Evolutionary conservation across 2,329 filamentous ascomycete species (phyloP).

Genomic region (Tricladium varicosporioides): DNA sequence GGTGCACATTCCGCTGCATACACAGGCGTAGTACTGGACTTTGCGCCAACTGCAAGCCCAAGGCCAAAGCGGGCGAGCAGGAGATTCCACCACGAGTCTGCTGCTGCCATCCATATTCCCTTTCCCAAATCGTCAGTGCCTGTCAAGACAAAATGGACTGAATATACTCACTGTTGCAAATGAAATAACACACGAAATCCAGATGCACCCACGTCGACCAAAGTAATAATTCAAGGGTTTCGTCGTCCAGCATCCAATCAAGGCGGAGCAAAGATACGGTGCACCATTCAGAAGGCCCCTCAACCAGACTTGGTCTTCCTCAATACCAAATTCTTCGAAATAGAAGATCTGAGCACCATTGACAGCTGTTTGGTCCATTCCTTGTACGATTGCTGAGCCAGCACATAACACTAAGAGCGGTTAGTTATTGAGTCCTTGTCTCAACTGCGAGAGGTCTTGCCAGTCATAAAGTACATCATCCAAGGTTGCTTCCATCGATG

Average conservation of each 20-base stretch:
- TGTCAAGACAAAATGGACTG: background rate
- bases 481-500: constrained; percentile 1
- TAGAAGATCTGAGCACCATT: constrained; percentile 68
- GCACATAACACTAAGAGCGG: constrained; percentile 10
- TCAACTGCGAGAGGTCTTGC: background rate
- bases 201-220: constrained; percentile 69
- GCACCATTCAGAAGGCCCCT: constrained; percentile 66
- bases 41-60: constrained; percentile 48
- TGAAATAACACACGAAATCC: constrained; percentile 70
- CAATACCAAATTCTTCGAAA: constrained; percentile 34
- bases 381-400: constrained; percentile 21
- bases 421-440: background rate
- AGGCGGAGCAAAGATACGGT: constrained; percentile 50
- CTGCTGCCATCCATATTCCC: constrained; percentile 45
- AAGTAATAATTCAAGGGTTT: constrained; percentile 67
- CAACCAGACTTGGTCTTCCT: constrained; percentile 37
- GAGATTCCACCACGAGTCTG: constrained; percentile 67
- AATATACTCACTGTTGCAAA: constrained; percentile 38
- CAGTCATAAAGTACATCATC: constrained; percentile 11
- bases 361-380: constrained; percentile 64
- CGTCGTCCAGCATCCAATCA: constrained; percentile 61
- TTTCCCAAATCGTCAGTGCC: background rate
- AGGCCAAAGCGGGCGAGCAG: constrained; percentile 66
- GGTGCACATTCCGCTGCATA: constrained; percentile 55
- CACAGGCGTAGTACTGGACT: constrained; percentile 61